Percentiles rank a stretch among this genome's conserved stretches.
These are phyloP conservation scores for Colletotrichum endophyticum DNA, from an alignment of 2,329 filamentous ascomycete genomes.

Conservation along the genomic window DNA sequence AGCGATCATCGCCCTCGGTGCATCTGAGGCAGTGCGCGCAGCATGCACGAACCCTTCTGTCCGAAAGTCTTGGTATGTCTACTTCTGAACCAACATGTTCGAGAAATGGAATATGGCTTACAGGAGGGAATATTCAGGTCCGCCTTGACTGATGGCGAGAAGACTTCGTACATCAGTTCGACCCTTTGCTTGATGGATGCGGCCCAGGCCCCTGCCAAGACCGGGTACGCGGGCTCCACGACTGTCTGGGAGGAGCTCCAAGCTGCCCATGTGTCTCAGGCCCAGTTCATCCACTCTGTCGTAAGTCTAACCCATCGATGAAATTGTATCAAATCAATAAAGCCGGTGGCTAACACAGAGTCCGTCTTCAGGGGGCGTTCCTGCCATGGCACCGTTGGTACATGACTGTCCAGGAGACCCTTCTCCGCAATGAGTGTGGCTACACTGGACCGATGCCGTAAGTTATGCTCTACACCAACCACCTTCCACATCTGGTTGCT, in stretches of 20 bases:
- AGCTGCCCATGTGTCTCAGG: constrained; percentile 7
- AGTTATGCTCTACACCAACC: constrained; percentile 25
- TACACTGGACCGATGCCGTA: constrained; percentile 37
- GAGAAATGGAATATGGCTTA: not conserved
- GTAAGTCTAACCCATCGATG: not conserved
- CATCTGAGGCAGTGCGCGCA: not conserved
- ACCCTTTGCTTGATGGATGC: constrained; percentile 15
- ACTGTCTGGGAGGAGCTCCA: constrained; percentile 18
- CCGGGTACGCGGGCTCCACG: not conserved
- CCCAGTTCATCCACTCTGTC: constrained; percentile 15
- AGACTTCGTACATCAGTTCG: not conserved
- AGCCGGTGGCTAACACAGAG: not conserved
- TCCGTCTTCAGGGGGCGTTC: constrained; percentile 23
- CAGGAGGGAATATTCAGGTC: not conserved
- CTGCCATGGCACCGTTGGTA: constrained; percentile 40
- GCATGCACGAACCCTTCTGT: not conserved
- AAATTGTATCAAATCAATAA: no score
- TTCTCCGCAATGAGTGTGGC: constrained; percentile 33
- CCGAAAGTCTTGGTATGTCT: not conserved
- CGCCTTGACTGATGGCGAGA: not conserved
- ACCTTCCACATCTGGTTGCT: not conserved
- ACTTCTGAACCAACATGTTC: not conserved
- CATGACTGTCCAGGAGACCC: constrained; percentile 33
- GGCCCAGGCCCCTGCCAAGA: not conserved
- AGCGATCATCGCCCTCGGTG: not conserved